Evolutionary conservation across 108 stramenopile genomes (phyloP).

Genomic region (Fragilaria radians): DNA sequence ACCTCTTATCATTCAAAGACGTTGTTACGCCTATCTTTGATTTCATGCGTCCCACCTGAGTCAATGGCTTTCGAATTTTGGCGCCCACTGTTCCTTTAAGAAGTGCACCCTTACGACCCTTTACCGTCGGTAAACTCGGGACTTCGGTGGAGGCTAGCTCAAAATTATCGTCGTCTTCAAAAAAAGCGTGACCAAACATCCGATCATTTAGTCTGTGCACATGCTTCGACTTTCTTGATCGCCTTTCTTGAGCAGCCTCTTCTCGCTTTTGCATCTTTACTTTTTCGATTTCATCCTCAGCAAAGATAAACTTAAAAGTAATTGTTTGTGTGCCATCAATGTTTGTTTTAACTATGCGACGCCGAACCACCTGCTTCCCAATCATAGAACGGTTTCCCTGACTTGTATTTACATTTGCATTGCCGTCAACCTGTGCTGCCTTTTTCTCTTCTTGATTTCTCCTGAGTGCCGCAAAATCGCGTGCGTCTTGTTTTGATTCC

Average conservation of each 20-base stretch:
- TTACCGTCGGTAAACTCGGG: slow-evolving; percentile 5
- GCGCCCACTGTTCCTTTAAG: neutral
- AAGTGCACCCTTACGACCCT: slow-evolving; percentile 5
- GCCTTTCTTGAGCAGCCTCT: slow-evolving; percentile 3
- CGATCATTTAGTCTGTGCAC: slow-evolving; percentile 36
- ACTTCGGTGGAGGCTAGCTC: slow-evolving; percentile 12
- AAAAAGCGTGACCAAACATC: slow-evolving; percentile 76
- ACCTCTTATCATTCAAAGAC: slow-evolving; percentile 42
- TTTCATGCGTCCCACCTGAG: slow-evolving; percentile 5
- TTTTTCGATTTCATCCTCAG: slow-evolving; percentile 58
- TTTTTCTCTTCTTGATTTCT: slow-evolving; percentile 71
- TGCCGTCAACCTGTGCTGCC: slow-evolving; percentile 48
- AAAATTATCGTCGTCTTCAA: slow-evolving; percentile 80
- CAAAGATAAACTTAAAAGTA: slow-evolving; percentile 80
- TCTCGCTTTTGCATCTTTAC: slow-evolving; percentile 19
- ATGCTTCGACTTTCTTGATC: slow-evolving; percentile 11
- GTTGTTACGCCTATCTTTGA: slow-evolving; percentile 9
- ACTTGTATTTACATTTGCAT: slow-evolving; percentile 10
- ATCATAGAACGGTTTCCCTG: slow-evolving; percentile 1
- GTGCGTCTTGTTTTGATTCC: slow-evolving; percentile 64
- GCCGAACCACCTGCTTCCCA: slow-evolving; percentile 59
- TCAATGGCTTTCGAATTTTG: neutral
- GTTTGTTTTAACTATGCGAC: slow-evolving; percentile 66
- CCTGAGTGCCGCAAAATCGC: slow-evolving; percentile 66
- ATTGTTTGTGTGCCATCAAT: slow-evolving; percentile 68